Conservation (phyloP, 176 grass and related monocot genomes). For the Aegilops speltoides region DNA sequence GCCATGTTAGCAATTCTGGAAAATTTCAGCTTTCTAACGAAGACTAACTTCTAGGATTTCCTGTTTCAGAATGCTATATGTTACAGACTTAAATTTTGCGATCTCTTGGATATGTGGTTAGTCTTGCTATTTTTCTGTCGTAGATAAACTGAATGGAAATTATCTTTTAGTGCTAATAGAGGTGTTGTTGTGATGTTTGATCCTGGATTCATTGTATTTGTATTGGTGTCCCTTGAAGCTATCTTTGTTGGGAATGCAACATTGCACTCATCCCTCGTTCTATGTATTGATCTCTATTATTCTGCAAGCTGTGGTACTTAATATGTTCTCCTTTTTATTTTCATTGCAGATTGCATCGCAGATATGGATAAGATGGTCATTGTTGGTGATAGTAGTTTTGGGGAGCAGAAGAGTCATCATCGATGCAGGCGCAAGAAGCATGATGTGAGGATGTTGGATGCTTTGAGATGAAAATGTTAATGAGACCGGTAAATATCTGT, state of each 20-base stretch:
- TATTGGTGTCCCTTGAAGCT: constrained; percentile 1
- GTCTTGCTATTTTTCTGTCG: not conserved
- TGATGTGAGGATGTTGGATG: constrained; percentile 59
- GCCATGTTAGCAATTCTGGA: not conserved
- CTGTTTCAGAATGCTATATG: not conserved
- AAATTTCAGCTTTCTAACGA: not conserved
- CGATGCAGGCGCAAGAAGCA: constrained; percentile 68
- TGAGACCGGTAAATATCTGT: too few relatives aligned
- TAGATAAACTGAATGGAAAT: not conserved
- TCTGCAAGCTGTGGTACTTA: constrained; percentile 14
- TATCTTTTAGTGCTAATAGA: not conserved
- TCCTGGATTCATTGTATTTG: not conserved
- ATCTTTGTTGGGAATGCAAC: not conserved
- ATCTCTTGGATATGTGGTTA: not conserved
- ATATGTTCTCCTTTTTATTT: not conserved
- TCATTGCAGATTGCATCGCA: constrained; percentile 29
- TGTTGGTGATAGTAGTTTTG: constrained; percentile 53
- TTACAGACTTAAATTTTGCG: not conserved
- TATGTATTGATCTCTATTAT: not conserved
- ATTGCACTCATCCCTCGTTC: not conserved
- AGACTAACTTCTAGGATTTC: not conserved
- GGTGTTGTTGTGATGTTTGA: constrained; percentile 4
- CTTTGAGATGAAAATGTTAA: constrained; percentile 36
- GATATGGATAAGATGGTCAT: constrained; percentile 62
- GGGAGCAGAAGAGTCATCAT: constrained; percentile 75